Evolutionary conservation across 306 rosid species (phyloP).

Genomic region (Dalbergia oliveri): DNA sequence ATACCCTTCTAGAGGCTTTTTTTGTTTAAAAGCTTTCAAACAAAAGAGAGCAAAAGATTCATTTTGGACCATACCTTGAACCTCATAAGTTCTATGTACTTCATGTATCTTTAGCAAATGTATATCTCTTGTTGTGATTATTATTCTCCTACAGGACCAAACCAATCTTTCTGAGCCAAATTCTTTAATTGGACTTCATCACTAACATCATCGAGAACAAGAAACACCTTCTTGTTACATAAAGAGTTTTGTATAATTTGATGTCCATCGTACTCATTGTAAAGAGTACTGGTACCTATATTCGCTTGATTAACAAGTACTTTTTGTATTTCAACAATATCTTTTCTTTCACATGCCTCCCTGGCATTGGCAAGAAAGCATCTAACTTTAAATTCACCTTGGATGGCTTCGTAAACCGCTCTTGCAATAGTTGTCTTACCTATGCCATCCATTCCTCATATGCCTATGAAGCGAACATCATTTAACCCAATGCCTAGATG

Average conservation of each 20-base stretch:
- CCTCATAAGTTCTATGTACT: background rate
- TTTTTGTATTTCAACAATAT: constrained; percentile 38
- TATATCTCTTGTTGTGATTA: background rate
- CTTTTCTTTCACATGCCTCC: background rate
- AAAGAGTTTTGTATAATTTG: background rate
- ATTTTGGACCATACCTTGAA: background rate
- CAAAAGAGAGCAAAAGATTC: background rate
- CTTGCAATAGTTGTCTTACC: background rate
- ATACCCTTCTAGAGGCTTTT: background rate
- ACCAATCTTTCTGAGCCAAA: background rate
- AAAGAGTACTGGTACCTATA: background rate
- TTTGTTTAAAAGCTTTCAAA: background rate
- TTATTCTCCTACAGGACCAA: background rate
- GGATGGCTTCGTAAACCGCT: background rate
- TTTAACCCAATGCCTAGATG: background rate
- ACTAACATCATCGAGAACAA: background rate
- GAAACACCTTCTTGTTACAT: background rate
- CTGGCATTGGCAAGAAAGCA: background rate
- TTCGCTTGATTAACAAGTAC: background rate
- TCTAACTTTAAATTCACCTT: background rate
- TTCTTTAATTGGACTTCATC: background rate
- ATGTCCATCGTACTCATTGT: background rate
- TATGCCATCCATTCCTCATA: background rate
- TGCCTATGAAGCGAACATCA: background rate
- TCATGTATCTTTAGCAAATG: background rate